Evolutionary conservation across 345 rosid species (phyloP).

Genomic region (thale cress (Arabidopsis thaliana)): DNA sequence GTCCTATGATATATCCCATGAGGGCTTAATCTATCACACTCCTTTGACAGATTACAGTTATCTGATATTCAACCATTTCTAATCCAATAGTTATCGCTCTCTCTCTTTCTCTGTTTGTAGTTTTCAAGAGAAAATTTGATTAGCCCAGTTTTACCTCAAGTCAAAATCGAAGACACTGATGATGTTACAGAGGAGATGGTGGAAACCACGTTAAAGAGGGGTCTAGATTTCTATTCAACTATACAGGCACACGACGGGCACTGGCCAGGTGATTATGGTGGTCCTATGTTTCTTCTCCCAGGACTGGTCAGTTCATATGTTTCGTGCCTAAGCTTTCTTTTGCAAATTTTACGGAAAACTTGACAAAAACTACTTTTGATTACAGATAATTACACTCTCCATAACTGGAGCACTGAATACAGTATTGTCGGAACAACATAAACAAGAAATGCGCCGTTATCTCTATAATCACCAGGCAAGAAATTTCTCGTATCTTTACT

Average conservation of each 20-base stretch:
- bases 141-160: conserved; percentile 54
- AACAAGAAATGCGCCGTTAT: conserved; percentile 80
- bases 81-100: too few relatives aligned
- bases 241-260: conserved; percentile 92
- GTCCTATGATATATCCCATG: too few relatives aligned
- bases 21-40: too few relatives aligned
- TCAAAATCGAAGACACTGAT: conserved; percentile 60
- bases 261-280: conserved; percentile 99
- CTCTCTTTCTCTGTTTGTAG: conserved; percentile 45
- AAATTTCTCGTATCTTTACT: conserved; percentile 14
- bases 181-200: conserved; percentile 69
- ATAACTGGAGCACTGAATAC: conserved; percentile 87
- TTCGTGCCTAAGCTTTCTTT: not conserved
- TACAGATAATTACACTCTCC: conserved; percentile 75
- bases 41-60: too few relatives aligned
- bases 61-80: too few relatives aligned
- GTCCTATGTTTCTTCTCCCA: conserved; percentile 97
- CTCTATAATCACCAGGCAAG: conserved; percentile 90
- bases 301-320: conserved; percentile 65
- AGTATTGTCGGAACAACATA: conserved; percentile 75
- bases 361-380: not conserved
- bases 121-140: conserved; percentile 67
- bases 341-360: not conserved
- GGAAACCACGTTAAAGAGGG: conserved; percentile 64
- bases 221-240: conserved; percentile 69